phyloP scores from a whole-genome alignment of 2,329 filamentous ascomycete species.

The Aspergillus sp. region DNA sequence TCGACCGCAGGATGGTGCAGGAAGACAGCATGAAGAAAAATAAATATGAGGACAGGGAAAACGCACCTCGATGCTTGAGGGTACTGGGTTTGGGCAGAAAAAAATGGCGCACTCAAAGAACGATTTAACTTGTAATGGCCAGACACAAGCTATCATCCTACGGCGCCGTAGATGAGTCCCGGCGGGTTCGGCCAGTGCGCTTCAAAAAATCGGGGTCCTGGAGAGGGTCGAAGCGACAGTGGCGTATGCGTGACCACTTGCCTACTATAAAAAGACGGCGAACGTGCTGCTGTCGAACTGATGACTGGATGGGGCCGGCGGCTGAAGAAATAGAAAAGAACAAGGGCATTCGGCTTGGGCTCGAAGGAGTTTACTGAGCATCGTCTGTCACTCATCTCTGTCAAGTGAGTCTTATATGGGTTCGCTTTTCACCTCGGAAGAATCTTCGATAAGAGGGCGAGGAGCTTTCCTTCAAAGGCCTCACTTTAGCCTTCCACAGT shows the following conservation, averaged over 20 bases:
- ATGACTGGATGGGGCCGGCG: not conserved
- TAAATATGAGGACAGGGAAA: not conserved
- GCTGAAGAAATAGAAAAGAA: conserved; percentile 1
- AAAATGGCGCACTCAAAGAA: not conserved
- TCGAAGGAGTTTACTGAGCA: not conserved
- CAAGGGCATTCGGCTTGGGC: not conserved
- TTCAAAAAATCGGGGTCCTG: not conserved
- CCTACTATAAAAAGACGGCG: conserved; percentile 2
- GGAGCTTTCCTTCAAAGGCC: not conserved
- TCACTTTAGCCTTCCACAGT: not conserved
- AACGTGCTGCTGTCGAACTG: not conserved
- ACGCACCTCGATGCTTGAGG: not conserved
- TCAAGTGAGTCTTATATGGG: conserved; percentile 4
- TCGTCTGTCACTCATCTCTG: not conserved
- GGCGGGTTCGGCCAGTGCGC: not conserved
- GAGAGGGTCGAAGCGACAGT: conserved; percentile 6
- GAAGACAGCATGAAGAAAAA: not conserved
- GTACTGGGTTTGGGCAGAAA: not conserved
- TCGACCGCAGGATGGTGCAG: conserved; percentile 2
- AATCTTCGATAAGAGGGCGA: not conserved
- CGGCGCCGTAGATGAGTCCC: not conserved
- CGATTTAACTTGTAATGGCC: not conserved
- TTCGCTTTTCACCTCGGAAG: not conserved
- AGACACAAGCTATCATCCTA: not conserved
- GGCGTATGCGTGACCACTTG: conserved; percentile 6